Evolutionary conservation across 2,329 filamentous ascomycete genomes (phyloP).

Genomic region (Torrubiellomyces zombiae): DNA sequence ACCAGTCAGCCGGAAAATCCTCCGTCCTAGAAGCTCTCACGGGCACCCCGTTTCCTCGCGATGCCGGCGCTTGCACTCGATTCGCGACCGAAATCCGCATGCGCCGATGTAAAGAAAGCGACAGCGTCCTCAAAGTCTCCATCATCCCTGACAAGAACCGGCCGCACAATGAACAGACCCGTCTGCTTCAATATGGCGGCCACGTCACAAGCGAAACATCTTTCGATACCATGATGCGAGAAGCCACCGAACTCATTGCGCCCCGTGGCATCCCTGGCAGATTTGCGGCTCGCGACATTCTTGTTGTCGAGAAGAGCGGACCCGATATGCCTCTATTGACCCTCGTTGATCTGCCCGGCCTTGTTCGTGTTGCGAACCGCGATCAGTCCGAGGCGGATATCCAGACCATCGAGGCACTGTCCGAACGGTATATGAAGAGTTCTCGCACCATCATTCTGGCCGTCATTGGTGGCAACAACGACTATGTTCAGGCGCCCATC

Average conservation of each 20-base stretch:
- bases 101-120: constrained; percentile 26
- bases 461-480: constrained; percentile 37
- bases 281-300: constrained; percentile 34
- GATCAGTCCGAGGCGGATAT: constrained; percentile 36
- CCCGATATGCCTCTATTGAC: constrained; percentile 43
- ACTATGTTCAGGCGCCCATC: constrained; percentile 35
- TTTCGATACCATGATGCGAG: constrained; percentile 33
- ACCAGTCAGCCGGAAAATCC: constrained; percentile 48
- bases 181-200: constrained; percentile 30
- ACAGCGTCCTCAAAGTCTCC: constrained; percentile 28
- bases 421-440: constrained; percentile 38
- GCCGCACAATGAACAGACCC: constrained; percentile 27
- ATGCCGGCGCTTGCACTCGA: constrained; percentile 43
- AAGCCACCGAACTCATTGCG: constrained; percentile 33
- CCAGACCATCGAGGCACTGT: constrained; percentile 32
- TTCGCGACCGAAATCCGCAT: constrained; percentile 44
- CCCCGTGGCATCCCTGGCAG: constrained; percentile 31
- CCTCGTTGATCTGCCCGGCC: constrained; percentile 43
- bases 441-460: constrained; percentile 37
- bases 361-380: constrained; percentile 35
- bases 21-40: constrained; percentile 48
- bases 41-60: constrained; percentile 41
- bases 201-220: constrained; percentile 25
- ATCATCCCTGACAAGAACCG: constrained; percentile 37
- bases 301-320: constrained; percentile 41